Conservation (phyloP, 2,329 filamentous ascomycete genomes). For the Macrophomina phaseolina region DNA sequence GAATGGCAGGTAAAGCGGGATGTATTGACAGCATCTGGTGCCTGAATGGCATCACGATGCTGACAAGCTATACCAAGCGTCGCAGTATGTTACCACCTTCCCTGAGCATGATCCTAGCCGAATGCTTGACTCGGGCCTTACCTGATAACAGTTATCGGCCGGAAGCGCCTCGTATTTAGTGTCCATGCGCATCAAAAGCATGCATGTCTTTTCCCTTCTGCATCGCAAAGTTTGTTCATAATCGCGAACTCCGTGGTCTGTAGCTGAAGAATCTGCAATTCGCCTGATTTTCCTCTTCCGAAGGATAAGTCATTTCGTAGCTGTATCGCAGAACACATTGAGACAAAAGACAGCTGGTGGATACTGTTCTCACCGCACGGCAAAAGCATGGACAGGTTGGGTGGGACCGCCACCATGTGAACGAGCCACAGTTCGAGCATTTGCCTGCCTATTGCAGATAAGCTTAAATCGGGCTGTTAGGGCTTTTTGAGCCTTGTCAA, state of each 20-base stretch:
- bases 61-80: not conserved
- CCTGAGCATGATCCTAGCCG: constrained; percentile 12
- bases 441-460: constrained; percentile 20
- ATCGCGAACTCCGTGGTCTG: not conserved
- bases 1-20: constrained; percentile 1
- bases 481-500: not conserved
- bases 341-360: not conserved
- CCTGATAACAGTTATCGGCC: constrained; percentile 11
- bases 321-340: too few species aligned
- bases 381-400: not conserved
- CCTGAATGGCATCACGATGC: constrained; percentile 8
- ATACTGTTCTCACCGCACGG: not conserved
- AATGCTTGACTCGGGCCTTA: not conserved
- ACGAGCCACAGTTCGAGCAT: not conserved
- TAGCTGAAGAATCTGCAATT: not conserved
- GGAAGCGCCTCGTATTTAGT: not conserved
- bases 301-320: too few species aligned
- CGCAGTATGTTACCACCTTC: constrained; percentile 12
- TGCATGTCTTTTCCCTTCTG: not conserved
- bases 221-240: not conserved
- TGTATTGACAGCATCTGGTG: not conserved
- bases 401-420: not conserved
- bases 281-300: too few species aligned
- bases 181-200: not conserved
- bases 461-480: not conserved